Evolutionary conservation across 2,329 filamentous ascomycete species (phyloP), one percentile per base, ranked within the genome.

Genomic region (Talaromyces sp.): DNA sequence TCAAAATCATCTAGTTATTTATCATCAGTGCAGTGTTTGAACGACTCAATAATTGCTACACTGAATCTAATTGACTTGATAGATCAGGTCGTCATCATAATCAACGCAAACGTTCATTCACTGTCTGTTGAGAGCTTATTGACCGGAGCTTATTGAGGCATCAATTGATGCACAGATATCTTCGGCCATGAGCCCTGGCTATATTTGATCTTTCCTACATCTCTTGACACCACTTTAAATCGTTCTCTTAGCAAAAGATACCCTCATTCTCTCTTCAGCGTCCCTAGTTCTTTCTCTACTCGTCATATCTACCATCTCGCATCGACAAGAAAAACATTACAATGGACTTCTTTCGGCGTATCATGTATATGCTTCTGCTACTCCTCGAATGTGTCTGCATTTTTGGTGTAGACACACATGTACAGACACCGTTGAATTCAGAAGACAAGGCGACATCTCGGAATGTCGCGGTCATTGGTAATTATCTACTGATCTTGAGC

Each of bases 381-480:
- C 16, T 64, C 16, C 13, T 60, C 8, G 31, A 50, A 59, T 59
- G 43, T 16, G 37, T 62, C 4, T 62, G 47, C 13, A 59, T 70
- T n/a, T 57, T 70, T 8, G 43, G 71, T 27, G 65, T 65, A 43
- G 67, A 69, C 62, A 71, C 72, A 22, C 57, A 68, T 64, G 66
- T 69, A 16, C 72, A 76, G 66, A 68, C 70, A 41, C 73, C 69
- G 22, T 63, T 77, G 43, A 60, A 41, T 2, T 35, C 60, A 19
- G 41, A 52, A 63, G 60, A 65, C 22, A 65, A 70, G 62, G 57
- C 63, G 24, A 35, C 67, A 19, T 68, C 73, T 0, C 77, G 74
- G 58, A 69, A 72, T 60, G 73, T 78, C 19, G 76, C 76, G 64
- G 67, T 78, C 52, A 74, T 78, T 59, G 76, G 76, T 77, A 70